Evolutionary conservation across 805 yeast species (phyloP).

Genomic region (Priceomyces castillae): DNA sequence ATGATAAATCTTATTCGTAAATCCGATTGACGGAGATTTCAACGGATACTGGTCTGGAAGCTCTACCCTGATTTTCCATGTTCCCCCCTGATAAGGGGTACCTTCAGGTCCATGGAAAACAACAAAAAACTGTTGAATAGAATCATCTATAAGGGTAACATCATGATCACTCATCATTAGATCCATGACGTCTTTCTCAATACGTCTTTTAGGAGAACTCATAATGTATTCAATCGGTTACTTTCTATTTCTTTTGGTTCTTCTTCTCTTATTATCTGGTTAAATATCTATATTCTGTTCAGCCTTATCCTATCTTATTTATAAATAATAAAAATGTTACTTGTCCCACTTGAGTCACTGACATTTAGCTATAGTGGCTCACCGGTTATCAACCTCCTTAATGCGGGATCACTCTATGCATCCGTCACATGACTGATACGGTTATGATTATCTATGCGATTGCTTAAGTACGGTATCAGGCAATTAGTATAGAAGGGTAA

Average conservation of each 20-base stretch:
- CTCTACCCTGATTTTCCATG: conserved; percentile 89
- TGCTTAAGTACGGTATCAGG: no score
- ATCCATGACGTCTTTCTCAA: conserved; percentile 96
- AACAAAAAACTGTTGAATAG: conserved; percentile 79
- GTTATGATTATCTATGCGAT: background rate
- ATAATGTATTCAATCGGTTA: conserved; percentile 9
- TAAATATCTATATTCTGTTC: no score
- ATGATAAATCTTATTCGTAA: conserved; percentile 85
- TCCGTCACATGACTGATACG: background rate
- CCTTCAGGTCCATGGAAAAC: conserved; percentile 78
- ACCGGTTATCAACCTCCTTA: background rate
- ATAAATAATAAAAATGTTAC: no score
- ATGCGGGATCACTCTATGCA: background rate
- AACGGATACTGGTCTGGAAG: conserved; percentile 94
- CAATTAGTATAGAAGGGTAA: no score
- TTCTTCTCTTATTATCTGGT: background rate
- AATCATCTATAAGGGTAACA: conserved; percentile 75
- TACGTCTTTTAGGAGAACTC: conserved; percentile 71
- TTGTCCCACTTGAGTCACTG: no score
- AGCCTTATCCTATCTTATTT: no score
- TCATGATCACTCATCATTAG: conserved; percentile 93
- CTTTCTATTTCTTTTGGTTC: background rate
- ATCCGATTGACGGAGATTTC: conserved; percentile 94
- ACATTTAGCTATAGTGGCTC: no score
- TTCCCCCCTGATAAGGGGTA: conserved; percentile 85